Evolutionary conservation across 1,284 basidiomycete species (phyloP).

Genomic region (Tausonia pullulans): DNA sequence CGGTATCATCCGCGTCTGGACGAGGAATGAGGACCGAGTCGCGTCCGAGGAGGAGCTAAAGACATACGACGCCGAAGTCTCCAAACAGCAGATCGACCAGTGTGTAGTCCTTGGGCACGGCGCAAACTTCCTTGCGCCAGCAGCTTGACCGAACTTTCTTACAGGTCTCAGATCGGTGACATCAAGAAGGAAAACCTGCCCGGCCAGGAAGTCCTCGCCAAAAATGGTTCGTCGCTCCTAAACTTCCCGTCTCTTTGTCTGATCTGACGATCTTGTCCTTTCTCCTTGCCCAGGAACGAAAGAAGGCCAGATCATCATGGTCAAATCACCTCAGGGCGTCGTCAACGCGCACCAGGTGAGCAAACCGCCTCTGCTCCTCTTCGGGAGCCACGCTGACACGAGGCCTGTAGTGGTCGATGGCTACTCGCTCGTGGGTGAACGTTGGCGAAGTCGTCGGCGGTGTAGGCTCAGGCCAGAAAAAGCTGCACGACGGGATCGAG

Average conservation of each 20-base stretch:
- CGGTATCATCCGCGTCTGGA: constrained; percentile 77
- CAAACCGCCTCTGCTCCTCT: constrained; percentile 15
- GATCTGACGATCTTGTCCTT: constrained; percentile 11
- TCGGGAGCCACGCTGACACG: neutral
- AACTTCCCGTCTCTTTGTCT: neutral
- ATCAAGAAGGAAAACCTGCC: constrained; percentile 81
- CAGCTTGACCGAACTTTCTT: neutral
- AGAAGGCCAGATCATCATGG: constrained; percentile 84
- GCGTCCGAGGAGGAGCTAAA: constrained; percentile 56
- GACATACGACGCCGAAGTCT: constrained; percentile 59
- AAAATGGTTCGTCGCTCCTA: constrained; percentile 47
- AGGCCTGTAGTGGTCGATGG: constrained; percentile 60
- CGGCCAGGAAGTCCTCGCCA: constrained; percentile 63
- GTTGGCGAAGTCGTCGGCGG: constrained; percentile 93
- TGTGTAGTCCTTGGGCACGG: constrained; percentile 17
- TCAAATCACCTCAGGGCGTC: constrained; percentile 54
- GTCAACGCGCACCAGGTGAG: constrained; percentile 78
- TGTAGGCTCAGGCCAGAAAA: constrained; percentile 73
- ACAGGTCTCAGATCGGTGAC: constrained; percentile 73
- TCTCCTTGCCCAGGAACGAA: constrained; percentile 54
- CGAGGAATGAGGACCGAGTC: constrained; percentile 57
- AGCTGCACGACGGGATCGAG: constrained; percentile 80
- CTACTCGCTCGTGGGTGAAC: constrained; percentile 67
- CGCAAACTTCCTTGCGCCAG: neutral
- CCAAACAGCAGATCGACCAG: constrained; percentile 38